Base-by-base conservation (phyloP, 805 yeast species). In the Candida pseudoglaebosa region DNA sequence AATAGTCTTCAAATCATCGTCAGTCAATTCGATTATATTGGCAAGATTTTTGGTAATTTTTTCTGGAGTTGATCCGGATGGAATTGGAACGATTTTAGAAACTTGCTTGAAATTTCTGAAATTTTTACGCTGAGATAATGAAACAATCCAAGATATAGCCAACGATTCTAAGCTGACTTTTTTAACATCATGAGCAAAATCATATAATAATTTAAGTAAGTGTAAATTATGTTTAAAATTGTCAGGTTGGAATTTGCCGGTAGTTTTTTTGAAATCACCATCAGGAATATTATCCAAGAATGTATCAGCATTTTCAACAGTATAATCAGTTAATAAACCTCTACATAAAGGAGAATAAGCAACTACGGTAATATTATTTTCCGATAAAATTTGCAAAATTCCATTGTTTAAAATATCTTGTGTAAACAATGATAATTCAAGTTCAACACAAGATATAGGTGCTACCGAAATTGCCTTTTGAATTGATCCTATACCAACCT, bases 291-390 rank as follows among this genome's bases (percentile, higher is more conserved):
- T 80, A 0, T 58, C 50, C 18, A 46, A 49, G 47, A 55, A 65
- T 6, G 46, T 45, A 18, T 61, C 58, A 12, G 54, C 43, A 15
- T 61, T 49, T 4, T 71, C 59, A 18, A 61, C 77, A 38, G 80
- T 60, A 24, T 52, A 45, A 40, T 93, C 95, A 3, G 91, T 80
- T 39, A 89, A 69, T 43, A 82, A 65, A 1, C 96, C 96, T 51
- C 85, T 73, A 7, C 89, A 82, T 39, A 89, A 68, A 21, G 96
- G 96, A 21, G 95, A 83, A 61, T 89, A 89, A 18, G 89, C 85
- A 41, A 86, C 67, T 21, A 86, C 66, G 10, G 93, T 83, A 40
- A 89, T 74, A 12, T 68, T 68, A 24, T 71, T 59, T 44, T 81
- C 77, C 15, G 75, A 70, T 46, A 82, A 77, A 4, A 74, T 71